These are phyloP conservation scores for Nematodospora anomalae DNA, from an alignment of 1,139 yeast genomes.

Conservation along the genomic window DNA sequence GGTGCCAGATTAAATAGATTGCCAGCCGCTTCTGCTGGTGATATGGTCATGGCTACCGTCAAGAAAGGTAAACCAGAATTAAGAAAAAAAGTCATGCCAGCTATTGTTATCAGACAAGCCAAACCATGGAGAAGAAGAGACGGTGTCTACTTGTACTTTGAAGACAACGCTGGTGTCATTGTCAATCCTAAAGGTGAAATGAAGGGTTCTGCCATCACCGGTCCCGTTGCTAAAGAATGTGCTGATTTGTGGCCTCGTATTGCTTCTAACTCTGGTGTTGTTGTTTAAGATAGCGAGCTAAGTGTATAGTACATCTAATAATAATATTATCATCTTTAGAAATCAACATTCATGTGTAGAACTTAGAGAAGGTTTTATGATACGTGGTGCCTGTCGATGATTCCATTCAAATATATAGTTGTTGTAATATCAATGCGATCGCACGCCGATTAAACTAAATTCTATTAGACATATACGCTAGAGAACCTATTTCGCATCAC, in stretches of 20 bases:
- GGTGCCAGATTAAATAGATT: constrained; percentile 99
- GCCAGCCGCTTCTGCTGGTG: constrained; percentile 99
- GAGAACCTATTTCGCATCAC: constrained; percentile 4
- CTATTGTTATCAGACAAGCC: constrained; percentile 98
- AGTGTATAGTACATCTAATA: constrained; percentile 1
- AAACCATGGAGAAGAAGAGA: constrained; percentile 99
- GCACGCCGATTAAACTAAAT: no score
- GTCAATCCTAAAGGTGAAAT: constrained; percentile 99
- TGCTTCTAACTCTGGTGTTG: constrained; percentile 99
- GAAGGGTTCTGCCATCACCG: constrained; percentile 99
- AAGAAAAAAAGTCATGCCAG: constrained; percentile 99
- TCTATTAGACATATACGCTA: not conserved
- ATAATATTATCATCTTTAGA: not conserved
- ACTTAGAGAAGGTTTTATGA: no score
- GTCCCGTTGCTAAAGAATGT: constrained; percentile 99
- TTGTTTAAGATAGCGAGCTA: constrained; percentile 60
- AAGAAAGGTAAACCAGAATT: constrained; percentile 99
- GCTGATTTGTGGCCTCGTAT: constrained; percentile 99
- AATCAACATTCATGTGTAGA: no score
- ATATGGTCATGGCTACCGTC: constrained; percentile 99
- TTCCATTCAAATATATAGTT: no score
- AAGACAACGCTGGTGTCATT: constrained; percentile 99
- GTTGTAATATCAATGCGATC: no score
- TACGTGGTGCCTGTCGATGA: no score
- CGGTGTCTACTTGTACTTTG: constrained; percentile 99